Percentiles rank a stretch among this genome's conserved stretches.
Evolutionary conservation across 257 asterid genomes (phyloP).

Genomic region (Solanum pinnatisectum): DNA sequence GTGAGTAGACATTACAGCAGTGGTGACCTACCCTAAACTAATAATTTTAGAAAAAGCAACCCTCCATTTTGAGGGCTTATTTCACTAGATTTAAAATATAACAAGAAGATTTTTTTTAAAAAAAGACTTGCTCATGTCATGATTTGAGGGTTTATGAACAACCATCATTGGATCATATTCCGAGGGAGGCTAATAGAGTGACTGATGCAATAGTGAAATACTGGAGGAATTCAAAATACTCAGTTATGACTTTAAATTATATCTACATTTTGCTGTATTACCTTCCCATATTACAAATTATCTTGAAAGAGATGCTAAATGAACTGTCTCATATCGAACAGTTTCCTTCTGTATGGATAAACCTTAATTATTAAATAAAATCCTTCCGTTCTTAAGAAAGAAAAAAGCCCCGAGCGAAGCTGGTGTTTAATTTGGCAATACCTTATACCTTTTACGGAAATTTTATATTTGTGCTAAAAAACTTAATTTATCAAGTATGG

Average conservation of each 20-base stretch:
- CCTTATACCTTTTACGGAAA: neutral
- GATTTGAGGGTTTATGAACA: neutral
- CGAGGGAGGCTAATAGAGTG: neutral
- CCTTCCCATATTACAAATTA: neutral
- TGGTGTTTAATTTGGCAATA: neutral
- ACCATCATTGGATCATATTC: neutral
- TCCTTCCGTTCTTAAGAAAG: neutral
- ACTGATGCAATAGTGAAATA: no score
- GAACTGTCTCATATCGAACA: no score
- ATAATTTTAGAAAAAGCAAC: neutral
- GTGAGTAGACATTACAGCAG: conserved; percentile 23
- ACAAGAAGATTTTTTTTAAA: no score
- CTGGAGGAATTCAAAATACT: no score
- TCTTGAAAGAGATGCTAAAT: neutral
- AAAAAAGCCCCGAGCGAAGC: neutral
- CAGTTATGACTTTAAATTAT: neutral
- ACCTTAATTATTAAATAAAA: no score
- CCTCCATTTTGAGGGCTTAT: neutral
- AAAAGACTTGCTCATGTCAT: neutral
- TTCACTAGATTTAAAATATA: neutral
- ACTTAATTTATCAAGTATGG: neutral
- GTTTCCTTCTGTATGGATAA: neutral
- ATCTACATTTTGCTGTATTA: neutral
- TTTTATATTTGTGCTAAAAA: neutral
- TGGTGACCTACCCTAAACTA: conserved; percentile 14